These are phyloP conservation scores for Penicillium verrucosum DNA, from an alignment of 2,329 filamentous ascomycete genomes.

Conservation along the genomic window DNA sequence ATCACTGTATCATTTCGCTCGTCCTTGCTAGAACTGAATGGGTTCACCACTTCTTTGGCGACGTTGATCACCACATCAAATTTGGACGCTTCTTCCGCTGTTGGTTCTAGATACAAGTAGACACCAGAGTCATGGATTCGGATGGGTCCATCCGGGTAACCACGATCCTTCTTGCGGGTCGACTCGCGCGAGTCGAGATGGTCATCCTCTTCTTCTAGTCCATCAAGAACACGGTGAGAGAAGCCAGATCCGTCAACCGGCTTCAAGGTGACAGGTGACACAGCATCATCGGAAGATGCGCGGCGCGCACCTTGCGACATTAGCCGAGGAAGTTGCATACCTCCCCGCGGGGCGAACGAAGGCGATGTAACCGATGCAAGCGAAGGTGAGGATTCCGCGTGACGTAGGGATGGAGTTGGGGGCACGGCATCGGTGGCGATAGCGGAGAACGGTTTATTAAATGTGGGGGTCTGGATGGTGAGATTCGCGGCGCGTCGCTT, in stretches of 20 bases:
- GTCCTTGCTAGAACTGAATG: slow-evolving; percentile 43
- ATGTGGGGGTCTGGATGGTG: slow-evolving; percentile 56
- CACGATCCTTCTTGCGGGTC: slow-evolving; percentile 59
- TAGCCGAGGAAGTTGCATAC: slow-evolving; percentile 50
- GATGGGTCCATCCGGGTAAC: slow-evolving; percentile 63
- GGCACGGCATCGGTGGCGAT: slow-evolving; percentile 52
- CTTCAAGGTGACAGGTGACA: slow-evolving; percentile 26
- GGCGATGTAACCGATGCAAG: slow-evolving; percentile 54
- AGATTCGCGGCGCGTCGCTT: slow-evolving; percentile 58
- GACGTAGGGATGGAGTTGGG: slow-evolving; percentile 59
- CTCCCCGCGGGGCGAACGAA: slow-evolving; percentile 47
- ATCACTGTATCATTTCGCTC: slow-evolving; percentile 39
- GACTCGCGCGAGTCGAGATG: slow-evolving; percentile 52
- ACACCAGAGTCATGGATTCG: slow-evolving; percentile 61
- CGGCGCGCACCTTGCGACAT: slow-evolving; percentile 30
- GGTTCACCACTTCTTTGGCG: slow-evolving; percentile 62
- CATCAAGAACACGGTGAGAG: slow-evolving; percentile 38
- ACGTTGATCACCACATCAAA: slow-evolving; percentile 66
- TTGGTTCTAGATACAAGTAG: slow-evolving; percentile 62
- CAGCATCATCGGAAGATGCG: slow-evolving; percentile 21
- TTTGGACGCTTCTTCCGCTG: slow-evolving; percentile 54
- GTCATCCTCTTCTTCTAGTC: slow-evolving; percentile 52
- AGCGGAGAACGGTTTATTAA: slow-evolving; percentile 44
- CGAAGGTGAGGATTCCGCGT: slow-evolving; percentile 62
- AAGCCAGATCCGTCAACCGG: slow-evolving; percentile 26